Base-by-base conservation (phyloP, 2,329 filamentous ascomycete species). In the Trichoderma polysporum region DNA sequence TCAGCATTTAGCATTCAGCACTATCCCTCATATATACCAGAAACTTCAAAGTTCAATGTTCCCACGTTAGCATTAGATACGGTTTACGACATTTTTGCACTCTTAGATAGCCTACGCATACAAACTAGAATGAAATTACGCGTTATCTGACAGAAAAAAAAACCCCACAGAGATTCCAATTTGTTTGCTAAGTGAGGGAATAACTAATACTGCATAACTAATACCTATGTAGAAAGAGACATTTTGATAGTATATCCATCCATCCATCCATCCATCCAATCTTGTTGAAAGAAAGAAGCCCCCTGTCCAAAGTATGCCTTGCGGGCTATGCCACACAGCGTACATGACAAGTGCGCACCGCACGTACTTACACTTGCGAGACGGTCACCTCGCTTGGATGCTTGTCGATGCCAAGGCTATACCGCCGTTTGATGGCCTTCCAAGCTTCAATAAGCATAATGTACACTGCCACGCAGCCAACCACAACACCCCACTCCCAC, bases 401-500 rank as follows among this genome's bases (percentile, higher is more conserved):
- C 41, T 68, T 68, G 41, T 74, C 73, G n/a, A 77, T 61, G 4
- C 79, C 80, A 15, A 81, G 73, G 4, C 72, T 70, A 39, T 81
- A 76, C 15, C 78, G 74, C 37, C 89, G 79, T 82, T 93, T 93
- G 15, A 80, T 78, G 64, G 85, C 89, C 79, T 92, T 92, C 89
- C 90, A 93, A 0, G 73, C 71, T 79, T 93, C 90, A 2, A 91
- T 82, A 9, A 90, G 84, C 0, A 77, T 77, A 57, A 92, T 80
- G 76, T 91, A 93, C 9, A 85, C 74, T 1, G 84, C 76, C 0
- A 89, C 82, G 37, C 82, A 85, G 19, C 86, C 82, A 53, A 85
- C 80, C 0, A 92, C 89, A 2, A 92, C 81, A 1, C 84, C 88
- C 90, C 90, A 93, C 73, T 92, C 90, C 88, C 89, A 91, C 2